Evolutionary conservation across 345 rosid genomes (phyloP).

Genomic region (Populus deltoides): DNA sequence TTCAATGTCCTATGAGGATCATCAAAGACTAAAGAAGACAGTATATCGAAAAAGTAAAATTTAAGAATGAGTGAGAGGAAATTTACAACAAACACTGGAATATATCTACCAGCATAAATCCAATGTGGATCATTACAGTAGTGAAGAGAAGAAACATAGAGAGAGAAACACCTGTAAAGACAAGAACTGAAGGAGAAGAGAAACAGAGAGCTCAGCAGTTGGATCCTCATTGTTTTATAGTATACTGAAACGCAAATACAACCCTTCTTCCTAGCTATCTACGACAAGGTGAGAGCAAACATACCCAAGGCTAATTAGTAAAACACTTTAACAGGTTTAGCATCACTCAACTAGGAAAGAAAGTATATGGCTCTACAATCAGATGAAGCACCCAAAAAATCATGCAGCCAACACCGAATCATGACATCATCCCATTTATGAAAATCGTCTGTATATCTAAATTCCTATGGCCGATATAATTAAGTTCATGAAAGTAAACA

Average conservation of each 20-base stretch:
- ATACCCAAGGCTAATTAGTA: too few species aligned
- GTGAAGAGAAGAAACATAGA: not conserved
- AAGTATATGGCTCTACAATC: too few species aligned
- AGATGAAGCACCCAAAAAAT: too few species aligned
- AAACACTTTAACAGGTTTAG: too few species aligned
- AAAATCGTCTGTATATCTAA: too few species aligned
- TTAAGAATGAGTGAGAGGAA: not conserved
- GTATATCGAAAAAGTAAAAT: not conserved
- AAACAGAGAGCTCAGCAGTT: conserved; percentile 16
- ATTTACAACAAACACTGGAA: not conserved
- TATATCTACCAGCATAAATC: not conserved
- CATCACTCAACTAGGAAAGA: too few species aligned
- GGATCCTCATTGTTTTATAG: conserved; percentile 23
- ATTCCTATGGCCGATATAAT: too few species aligned
- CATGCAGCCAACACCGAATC: too few species aligned
- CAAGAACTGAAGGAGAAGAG: conserved; percentile 26
- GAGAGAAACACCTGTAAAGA: conserved; percentile 29
- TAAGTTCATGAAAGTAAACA: too few species aligned
- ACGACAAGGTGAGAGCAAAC: too few species aligned
- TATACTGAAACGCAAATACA: not conserved
- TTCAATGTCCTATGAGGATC: not conserved
- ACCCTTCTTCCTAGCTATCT: too few species aligned
- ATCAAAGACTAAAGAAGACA: not conserved
- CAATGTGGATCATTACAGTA: not conserved
- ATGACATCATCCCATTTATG: too few species aligned